Evolutionary conservation across 106 monocot species (phyloP).

Genomic region (Vanilla planifolia): DNA sequence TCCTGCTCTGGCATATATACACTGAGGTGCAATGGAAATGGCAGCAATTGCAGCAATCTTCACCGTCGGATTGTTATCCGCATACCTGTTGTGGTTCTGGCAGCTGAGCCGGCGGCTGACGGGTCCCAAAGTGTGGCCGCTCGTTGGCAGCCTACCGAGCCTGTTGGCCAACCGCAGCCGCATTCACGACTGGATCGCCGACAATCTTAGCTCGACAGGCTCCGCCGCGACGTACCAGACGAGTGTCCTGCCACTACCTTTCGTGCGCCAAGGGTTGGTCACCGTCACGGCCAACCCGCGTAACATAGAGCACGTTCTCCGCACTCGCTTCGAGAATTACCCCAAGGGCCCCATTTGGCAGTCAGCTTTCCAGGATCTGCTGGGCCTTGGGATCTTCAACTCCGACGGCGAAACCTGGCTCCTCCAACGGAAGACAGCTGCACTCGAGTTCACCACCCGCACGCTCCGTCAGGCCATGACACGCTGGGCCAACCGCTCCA

Average conservation of each 20-base stretch:
- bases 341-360: constrained; percentile 84
- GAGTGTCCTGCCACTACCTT: constrained; percentile 61
- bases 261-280: constrained; percentile 51
- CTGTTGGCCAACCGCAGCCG: constrained; percentile 50
- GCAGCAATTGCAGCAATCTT: not conserved
- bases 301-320: constrained; percentile 81
- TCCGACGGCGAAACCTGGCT: constrained; percentile 83
- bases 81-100: constrained; percentile 63
- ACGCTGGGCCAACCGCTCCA: constrained; percentile 59
- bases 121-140: constrained; percentile 57
- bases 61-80: constrained; percentile 15
- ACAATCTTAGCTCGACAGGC: constrained; percentile 50
- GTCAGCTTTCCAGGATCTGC: constrained; percentile 74
- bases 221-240: constrained; percentile 75
- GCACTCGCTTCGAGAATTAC: constrained; percentile 77
- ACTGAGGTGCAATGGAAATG: no score
- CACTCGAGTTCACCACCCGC: constrained; percentile 88
- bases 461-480: constrained; percentile 84
- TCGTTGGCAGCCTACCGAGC: constrained; percentile 59
- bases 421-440: constrained; percentile 82
- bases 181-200: constrained; percentile 75
- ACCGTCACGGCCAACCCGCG: constrained; percentile 85
- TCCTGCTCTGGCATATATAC: no score
- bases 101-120: constrained; percentile 29
- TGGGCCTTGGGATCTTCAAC: constrained; percentile 92